Conservation (phyloP, 257 asterid genomes). For the Buddleja alternifolia region DNA sequence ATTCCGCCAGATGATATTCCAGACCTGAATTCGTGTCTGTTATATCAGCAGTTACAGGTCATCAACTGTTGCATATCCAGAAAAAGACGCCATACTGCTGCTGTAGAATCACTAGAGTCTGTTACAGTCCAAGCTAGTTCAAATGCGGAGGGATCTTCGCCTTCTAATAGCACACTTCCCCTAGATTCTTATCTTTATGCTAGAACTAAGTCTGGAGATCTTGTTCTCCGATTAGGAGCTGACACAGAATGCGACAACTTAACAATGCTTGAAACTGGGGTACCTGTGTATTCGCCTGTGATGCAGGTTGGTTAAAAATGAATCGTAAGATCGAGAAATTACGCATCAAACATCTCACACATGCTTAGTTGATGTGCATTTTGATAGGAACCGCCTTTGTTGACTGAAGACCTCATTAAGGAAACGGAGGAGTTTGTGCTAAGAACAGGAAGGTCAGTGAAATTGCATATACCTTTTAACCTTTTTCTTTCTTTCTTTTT, state of each 20-base stretch:
- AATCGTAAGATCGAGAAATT: conserved; percentile 25
- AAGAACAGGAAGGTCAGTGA: conserved; percentile 92
- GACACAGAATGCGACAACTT: conserved; percentile 66
- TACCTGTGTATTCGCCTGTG: conserved; percentile 85
- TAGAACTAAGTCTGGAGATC: conserved; percentile 72
- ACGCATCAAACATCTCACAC: conserved; percentile 23
- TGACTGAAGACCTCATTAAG: conserved; percentile 93
- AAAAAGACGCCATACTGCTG: conserved; percentile 73
- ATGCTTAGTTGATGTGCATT: conserved; percentile 33
- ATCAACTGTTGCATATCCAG: conserved; percentile 96
- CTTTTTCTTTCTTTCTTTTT: no score
- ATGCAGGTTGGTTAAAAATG: conserved; percentile 69
- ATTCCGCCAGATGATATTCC: conserved; percentile 86
- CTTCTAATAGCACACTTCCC: conserved; percentile 51
- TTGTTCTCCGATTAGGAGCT: conserved; percentile 87
- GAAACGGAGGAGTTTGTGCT: conserved; percentile 98
- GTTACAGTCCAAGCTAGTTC: conserved; percentile 54
- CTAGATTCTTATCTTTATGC: conserved; percentile 58
- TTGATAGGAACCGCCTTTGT: conserved; percentile 84
- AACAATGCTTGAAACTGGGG: conserved; percentile 94
- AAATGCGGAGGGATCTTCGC: conserved; percentile 40
- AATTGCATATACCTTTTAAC: conserved; percentile 15
- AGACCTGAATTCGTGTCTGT: conserved; percentile 86
- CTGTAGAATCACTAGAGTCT: conserved; percentile 78
- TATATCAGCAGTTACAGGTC: conserved; percentile 96